Evolutionary conservation across 306 rosid genomes (phyloP), one percentile per base, ranked within the genome.

Genomic region (Begonia peltatifolia): DNA sequence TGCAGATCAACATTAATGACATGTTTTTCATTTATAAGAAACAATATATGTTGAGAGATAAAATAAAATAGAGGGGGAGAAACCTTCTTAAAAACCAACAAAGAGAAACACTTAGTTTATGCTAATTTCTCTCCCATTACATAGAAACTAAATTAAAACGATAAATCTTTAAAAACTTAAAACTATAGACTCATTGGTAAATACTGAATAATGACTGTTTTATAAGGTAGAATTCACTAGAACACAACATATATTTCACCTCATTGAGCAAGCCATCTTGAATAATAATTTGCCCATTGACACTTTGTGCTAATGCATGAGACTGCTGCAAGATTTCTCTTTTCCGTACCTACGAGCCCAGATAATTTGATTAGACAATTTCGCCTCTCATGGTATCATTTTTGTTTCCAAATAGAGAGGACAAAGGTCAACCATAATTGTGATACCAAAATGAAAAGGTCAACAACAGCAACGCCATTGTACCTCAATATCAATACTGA

Each of bases 251-350:
- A 42, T 61, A 25, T 49, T 67, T 25, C 53, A 89, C 97, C 95
- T 89, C 95, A 36, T 85, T 79, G 56, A 89, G 94, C 66, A 89
- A 72, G 65, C 75, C 81, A 60, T 78, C 74, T 14, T 71, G 84
- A 66, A 84, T 60, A 61, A 80, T 68, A 67, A 68, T 59, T 65
- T 74, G 65, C 25, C 94, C 95, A 46, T 84, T 64, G 46, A 89
- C 79, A 65, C 87, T 78, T 78, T 72, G 67, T 48, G 93, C 95
- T 66, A 89, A 68, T 22, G 70, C 68, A 64, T 49, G 73, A 62
- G 87, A 80, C 61, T 75, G 71, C 59, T 82, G 87, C 55, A 78
- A 53, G 61, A 89, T 70, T 46, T 43, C 62, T 64, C 68, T 68
- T 77, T 78, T 85, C 18, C 95, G 89, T 52, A 61, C 89, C 97